Conservation (phyloP, 768 basidiomycete species). For the Naganishia kalamii region DNA sequence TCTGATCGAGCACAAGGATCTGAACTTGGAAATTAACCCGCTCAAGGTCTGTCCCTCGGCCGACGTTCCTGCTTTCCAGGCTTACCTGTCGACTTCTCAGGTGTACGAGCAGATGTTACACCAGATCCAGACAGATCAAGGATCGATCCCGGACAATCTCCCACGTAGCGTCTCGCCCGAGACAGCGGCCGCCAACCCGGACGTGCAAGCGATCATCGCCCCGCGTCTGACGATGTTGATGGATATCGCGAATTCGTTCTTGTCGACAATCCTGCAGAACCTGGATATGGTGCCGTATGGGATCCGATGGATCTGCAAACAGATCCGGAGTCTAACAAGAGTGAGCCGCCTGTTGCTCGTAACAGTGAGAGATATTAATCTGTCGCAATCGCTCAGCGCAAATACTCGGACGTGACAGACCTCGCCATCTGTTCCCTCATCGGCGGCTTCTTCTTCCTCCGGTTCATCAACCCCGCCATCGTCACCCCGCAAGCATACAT, state of each 20-base stretch:
- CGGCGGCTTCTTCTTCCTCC: constrained; percentile 98
- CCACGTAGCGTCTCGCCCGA: constrained; percentile 92
- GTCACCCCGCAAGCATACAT: constrained; percentile 99
- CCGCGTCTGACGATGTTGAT: constrained; percentile 97
- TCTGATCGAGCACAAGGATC: constrained; percentile 97
- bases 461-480: constrained; percentile 98
- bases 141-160: constrained; percentile 78
- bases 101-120: constrained; percentile 99
- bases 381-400: constrained; percentile 78
- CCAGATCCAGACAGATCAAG: constrained; percentile 96
- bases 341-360: no score
- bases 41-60: constrained; percentile 64
- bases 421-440: constrained; percentile 97
- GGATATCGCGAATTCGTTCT: constrained; percentile 98
- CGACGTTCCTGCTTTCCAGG: background rate
- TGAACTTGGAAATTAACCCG: constrained; percentile 98
- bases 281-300: constrained; percentile 99
- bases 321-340: constrained; percentile 90
- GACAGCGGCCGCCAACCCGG: constrained; percentile 82
- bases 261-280: constrained; percentile 94
- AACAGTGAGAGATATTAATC: no score
- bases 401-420: constrained; percentile 98
- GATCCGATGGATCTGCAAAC: constrained; percentile 99
- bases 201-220: constrained; percentile 96
- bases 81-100: constrained; percentile 47